Percentiles rank a stretch among this genome's conserved stretches.
Conservation (phyloP, 257 asterid species). For the Plantago elongata region DNA sequence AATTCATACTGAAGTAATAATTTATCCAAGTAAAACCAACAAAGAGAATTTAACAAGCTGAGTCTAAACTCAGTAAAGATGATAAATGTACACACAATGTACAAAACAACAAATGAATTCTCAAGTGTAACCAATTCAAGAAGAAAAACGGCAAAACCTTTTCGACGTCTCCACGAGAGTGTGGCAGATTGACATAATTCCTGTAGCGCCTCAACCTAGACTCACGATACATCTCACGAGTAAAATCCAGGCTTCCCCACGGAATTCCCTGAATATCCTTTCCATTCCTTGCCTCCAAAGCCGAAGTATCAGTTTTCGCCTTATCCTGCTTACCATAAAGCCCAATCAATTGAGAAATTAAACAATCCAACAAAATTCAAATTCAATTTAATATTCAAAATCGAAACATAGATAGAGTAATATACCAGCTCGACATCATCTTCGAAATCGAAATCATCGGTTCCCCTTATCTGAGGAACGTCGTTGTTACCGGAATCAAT, state of each 20-base stretch:
- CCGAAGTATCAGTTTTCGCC: slow-evolving; percentile 69
- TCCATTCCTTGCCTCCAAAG: slow-evolving; percentile 71
- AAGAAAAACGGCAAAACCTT: slow-evolving; percentile 35
- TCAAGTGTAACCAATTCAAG: neutral
- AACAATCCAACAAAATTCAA: neutral
- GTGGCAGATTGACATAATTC: slow-evolving; percentile 61
- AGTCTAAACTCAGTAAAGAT: too few relatives aligned
- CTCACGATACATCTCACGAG: slow-evolving; percentile 72
- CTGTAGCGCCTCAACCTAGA: slow-evolving; percentile 73
- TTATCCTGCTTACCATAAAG: slow-evolving; percentile 33
- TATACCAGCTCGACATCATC: slow-evolving; percentile 3
- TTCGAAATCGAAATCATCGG: slow-evolving; percentile 53
- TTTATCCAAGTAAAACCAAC: too few relatives aligned
- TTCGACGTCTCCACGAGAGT: slow-evolving; percentile 47
- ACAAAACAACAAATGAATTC: neutral
- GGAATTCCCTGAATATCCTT: slow-evolving; percentile 98
- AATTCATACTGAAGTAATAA: too few relatives aligned
- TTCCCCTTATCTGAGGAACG: slow-evolving; percentile 24
- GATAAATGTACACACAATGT: too few relatives aligned
- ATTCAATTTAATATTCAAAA: neutral
- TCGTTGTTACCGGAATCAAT: slow-evolving; percentile 40
- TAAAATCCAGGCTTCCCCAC: slow-evolving; percentile 78
- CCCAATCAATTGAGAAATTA: neutral
- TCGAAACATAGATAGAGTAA: neutral
- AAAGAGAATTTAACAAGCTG: neutral